A percentile compares a stretch with the other conserved stretches of the same genome.
phyloP scores from a whole-genome alignment of 768 basidiomycete genomes.

The Termitomyces sp. region DNA sequence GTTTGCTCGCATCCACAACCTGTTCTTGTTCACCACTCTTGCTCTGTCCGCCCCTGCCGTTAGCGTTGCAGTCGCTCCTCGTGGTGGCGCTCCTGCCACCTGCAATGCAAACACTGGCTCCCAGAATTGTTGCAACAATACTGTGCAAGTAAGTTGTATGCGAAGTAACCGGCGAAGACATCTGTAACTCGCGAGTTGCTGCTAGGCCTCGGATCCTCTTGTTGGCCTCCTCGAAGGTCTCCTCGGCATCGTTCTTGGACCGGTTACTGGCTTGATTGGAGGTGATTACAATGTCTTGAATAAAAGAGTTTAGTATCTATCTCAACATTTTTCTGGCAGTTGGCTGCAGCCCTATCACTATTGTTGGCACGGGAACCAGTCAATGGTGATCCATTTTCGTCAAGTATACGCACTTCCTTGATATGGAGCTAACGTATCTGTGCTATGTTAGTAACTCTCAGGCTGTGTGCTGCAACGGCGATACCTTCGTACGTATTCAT shows the following conservation, averaged over 20 bases:
- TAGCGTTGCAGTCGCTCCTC: constrained; percentile 4
- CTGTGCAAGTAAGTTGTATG: background rate
- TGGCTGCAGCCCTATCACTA: constrained; percentile 13
- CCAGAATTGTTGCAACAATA: constrained; percentile 5
- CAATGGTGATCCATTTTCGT: constrained; percentile 1
- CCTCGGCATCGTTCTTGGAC: constrained; percentile 5
- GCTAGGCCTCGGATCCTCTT: constrained; percentile 1
- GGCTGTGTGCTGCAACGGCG: constrained; percentile 17
- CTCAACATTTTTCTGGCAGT: background rate
- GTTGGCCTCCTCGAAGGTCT: constrained; percentile 6
- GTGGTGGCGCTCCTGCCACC: background rate
- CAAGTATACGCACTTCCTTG: too few relatives aligned
- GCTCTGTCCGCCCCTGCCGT: constrained; percentile 9
- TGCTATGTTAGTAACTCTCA: constrained; percentile 9
- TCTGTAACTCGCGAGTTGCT: background rate
- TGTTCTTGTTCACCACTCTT: constrained; percentile 10
- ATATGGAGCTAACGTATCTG: too few relatives aligned
- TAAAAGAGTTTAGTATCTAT: background rate
- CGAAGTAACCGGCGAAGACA: background rate
- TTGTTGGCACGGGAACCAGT: background rate
- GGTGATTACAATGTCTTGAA: background rate
- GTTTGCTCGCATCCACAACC: constrained; percentile 9
- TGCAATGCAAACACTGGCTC: constrained; percentile 8
- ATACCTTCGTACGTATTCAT: constrained; percentile 15
- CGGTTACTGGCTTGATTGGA: constrained; percentile 6